phyloP scores from a whole-genome alignment of 1,284 basidiomycete species.

The Trametes sp. region DNA sequence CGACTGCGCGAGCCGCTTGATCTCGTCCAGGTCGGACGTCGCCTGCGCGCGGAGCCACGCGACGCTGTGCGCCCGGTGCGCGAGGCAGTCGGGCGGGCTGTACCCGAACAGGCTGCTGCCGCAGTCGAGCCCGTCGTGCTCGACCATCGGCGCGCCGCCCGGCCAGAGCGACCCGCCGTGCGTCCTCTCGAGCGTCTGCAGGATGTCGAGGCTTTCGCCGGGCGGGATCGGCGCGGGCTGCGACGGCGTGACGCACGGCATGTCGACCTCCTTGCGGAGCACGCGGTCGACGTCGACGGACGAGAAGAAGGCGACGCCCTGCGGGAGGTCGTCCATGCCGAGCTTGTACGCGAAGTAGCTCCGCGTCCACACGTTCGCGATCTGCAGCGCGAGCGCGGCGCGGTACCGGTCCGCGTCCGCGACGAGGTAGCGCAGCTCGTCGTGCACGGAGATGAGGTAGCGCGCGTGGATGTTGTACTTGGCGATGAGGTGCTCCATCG shows the following conservation, averaged over 20 bases:
- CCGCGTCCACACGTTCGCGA: conserved; percentile 97
- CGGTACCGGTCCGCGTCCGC: conserved; percentile 89
- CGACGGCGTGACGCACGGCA: conserved; percentile 95
- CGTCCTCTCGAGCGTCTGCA: conserved; percentile 69
- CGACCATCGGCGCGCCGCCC: conserved; percentile 62
- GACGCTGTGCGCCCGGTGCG: conserved; percentile 66
- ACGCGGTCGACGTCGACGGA: conserved; percentile 95
- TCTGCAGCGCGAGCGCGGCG: conserved; percentile 91
- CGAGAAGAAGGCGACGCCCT: conserved; percentile 96
- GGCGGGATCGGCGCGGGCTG: conserved; percentile 85
- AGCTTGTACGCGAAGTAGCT: conserved; percentile 92
- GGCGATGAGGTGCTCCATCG: conserved; percentile 90
- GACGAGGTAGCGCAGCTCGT: conserved; percentile 95
- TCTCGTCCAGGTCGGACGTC: conserved; percentile 69
- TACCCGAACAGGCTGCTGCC: conserved; percentile 53
- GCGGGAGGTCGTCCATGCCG: conserved; percentile 95
- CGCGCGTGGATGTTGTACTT: conserved; percentile 90
- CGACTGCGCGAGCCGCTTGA: conserved; percentile 68
- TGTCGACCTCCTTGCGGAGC: conserved; percentile 95
- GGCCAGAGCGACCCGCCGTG: conserved; percentile 67
- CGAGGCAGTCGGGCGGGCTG: conserved; percentile 59
- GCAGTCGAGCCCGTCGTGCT: conserved; percentile 33
- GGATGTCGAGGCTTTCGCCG: conserved; percentile 88
- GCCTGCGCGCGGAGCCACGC: conserved; percentile 80
- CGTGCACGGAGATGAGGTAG: conserved; percentile 97